Conservation (phyloP, 352 stramenopile genomes). For the Phytophthora europaea region DNA sequence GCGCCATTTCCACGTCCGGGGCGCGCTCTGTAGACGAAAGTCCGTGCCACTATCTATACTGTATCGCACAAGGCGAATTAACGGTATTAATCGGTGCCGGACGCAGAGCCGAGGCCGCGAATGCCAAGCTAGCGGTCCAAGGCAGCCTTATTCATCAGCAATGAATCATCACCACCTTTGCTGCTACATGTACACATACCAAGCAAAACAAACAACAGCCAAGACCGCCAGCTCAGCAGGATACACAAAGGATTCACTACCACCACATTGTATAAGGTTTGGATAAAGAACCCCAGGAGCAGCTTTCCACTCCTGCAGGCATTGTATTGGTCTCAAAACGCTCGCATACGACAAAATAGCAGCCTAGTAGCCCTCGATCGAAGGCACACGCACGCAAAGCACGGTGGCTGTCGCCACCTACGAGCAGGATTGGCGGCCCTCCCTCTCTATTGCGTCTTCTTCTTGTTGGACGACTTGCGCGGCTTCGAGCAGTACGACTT, state of each 20-base stretch:
- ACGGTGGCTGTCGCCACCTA: slow-evolving; percentile 5
- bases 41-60: not conserved
- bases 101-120: not conserved
- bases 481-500: slow-evolving; percentile 91
- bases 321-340: slow-evolving; percentile 37
- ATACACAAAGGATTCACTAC: not conserved
- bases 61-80: not conserved
- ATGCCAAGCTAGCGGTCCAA: not conserved
- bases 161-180: too few relatives aligned
- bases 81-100: not conserved
- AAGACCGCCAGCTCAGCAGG: not conserved
- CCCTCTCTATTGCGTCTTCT: slow-evolving; percentile 63
- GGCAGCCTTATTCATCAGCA: too few relatives aligned
- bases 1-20: slow-evolving; percentile 5
- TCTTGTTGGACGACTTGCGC: slow-evolving; percentile 51
- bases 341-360: slow-evolving; percentile 19
- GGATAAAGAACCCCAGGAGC: slow-evolving; percentile 15
- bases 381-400: not conserved
- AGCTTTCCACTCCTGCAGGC: slow-evolving; percentile 3
- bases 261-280: not conserved
- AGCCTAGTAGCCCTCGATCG: not conserved
- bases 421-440: slow-evolving; percentile 9
- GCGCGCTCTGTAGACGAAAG: not conserved
- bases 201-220: not conserved
- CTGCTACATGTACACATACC: too few relatives aligned